Base-by-base conservation (phyloP, 306 rosid species). In the Betula pendula region DNA sequence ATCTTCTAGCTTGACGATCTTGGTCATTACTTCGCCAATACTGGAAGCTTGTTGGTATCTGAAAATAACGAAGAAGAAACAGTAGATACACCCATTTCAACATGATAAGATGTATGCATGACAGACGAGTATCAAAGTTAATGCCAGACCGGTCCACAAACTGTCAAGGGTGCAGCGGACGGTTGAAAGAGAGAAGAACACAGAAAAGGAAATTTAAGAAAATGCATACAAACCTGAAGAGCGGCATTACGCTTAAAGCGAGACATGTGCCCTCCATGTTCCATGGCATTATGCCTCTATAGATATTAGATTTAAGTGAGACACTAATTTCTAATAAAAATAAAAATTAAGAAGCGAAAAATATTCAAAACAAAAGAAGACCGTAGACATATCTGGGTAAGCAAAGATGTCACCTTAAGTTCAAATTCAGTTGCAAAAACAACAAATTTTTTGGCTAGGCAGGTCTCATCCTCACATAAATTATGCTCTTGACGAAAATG, bases 401-500 rank as follows among this genome's bases (percentile, higher is more conserved):
- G 19, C 67, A 59, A 78, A 66, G 50, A 79, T 22, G 47, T 85
- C 74, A 88, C 92, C 92, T 88, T 88, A 79, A 88, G 80, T 62
- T 85, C 89, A 8, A 80, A 60, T 79, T 88, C 92, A 55, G 89
- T 72, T 22, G 75, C 77, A 70, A 85, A 88, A 62, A 88, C 92
- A 25, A 88, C 24, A 84, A 88, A 88, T 80, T 88, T 88, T 75
- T 85, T 88, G 17, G 79, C 63, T 31, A 88, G 87, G 66, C 92
- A 88, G 31, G 77, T 76, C 48, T 88, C 89, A 33, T 88, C 88
- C 81, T 88, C 92, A 67, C 92, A 88, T 9, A 88, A 80, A 55
- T 83, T 81, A 83, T 88, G 89, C 38, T 71, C 80, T 24, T 83
- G 84, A 53, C 89, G 89, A 73, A 88, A 85, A 60, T 88, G 92